These are phyloP conservation scores for Ajuga reptans DNA, from an alignment of 305 asterid genomes.

Conservation along the genomic window DNA sequence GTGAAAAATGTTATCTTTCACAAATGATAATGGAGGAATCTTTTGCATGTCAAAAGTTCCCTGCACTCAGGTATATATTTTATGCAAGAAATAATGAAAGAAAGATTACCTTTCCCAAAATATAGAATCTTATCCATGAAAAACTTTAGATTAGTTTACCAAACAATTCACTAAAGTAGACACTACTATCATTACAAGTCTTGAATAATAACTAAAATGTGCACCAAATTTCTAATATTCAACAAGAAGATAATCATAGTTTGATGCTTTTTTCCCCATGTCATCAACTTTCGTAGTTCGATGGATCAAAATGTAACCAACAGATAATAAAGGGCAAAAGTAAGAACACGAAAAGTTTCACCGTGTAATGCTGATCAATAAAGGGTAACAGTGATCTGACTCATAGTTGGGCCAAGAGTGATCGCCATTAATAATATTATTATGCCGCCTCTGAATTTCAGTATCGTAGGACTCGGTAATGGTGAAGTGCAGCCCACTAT, in stretches of 20 bases:
- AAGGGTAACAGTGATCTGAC: constrained; percentile 79
- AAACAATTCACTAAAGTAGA: constrained; percentile 12
- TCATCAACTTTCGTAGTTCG: constrained; percentile 6
- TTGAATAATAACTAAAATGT: neutral
- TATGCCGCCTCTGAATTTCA: constrained; percentile 67
- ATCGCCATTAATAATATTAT: constrained; percentile 38
- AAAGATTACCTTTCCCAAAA: constrained; percentile 8
- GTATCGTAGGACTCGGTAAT: constrained; percentile 48
- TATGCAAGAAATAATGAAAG: neutral
- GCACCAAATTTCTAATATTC: constrained; percentile 8
- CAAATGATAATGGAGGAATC: constrained; percentile 19
- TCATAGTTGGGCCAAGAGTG: constrained; percentile 84
- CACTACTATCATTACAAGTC: neutral
- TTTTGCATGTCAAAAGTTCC: constrained; percentile 23
- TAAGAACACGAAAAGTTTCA: constrained; percentile 9
- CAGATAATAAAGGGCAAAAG: constrained; percentile 11
- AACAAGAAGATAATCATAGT: constrained; percentile 9
- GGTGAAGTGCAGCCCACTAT: constrained; percentile 49
- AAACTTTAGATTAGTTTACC: neutral
- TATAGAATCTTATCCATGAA: constrained; percentile 8
- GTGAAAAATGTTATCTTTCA: constrained; percentile 13
- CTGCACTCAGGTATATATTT: constrained; percentile 9
- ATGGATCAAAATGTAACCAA: neutral
- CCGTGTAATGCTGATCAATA: constrained; percentile 51
- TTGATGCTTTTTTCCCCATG: neutral